Evolutionary conservation across 1,139 yeast genomes (phyloP), one percentile per base, ranked within the genome.

Genomic region (Zygosaccharomyces pseudobailii): DNA sequence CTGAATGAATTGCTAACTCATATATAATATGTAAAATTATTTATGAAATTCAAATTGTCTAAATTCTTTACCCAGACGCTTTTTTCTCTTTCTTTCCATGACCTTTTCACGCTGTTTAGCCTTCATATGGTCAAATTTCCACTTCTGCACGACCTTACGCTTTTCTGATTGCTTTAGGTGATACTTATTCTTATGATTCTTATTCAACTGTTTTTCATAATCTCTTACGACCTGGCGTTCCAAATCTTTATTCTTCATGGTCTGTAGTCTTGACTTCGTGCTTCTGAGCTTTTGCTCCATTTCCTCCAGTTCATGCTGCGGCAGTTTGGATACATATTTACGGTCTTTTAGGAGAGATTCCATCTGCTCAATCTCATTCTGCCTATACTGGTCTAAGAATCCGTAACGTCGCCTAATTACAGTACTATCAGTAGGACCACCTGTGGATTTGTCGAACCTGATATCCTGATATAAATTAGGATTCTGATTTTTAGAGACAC

Each of bases 51-150:
- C 90, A 73, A 90, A 76, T 63, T 80, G 82, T 67, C 80, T 82
- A 70, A 92, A 84, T 68, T 92, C 97, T 70, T 86, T 87, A 59
- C 96, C 96, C 64, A 90, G 75, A 66, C 87, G 80, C 78, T 84
- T 87, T 85, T 90, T 90, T 64, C 97, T 80, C 77, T 90, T 87
- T 65, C 96, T 79, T 70, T 89, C 96, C 78, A 92, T 79, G 34
- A 85, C 89, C 75, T 84, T 85, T 57, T 86, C 90, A 60, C 95
- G 78, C 65, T 92, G 96, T 51, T 77, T 75, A 39, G 84, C 72
- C 71, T 81, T 87, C 96, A 92, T 86, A 50, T 73, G 70, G 55
- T 87, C 94, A 71, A 84, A 92, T 68, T 87, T 87, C 67, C 92
- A 95, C 70, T 85, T 85, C 63, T 89, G 90, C 45, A 92, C 74